Base-by-base conservation (phyloP, 805 yeast genomes). In the Teunomyces aglyptinius region DNA sequence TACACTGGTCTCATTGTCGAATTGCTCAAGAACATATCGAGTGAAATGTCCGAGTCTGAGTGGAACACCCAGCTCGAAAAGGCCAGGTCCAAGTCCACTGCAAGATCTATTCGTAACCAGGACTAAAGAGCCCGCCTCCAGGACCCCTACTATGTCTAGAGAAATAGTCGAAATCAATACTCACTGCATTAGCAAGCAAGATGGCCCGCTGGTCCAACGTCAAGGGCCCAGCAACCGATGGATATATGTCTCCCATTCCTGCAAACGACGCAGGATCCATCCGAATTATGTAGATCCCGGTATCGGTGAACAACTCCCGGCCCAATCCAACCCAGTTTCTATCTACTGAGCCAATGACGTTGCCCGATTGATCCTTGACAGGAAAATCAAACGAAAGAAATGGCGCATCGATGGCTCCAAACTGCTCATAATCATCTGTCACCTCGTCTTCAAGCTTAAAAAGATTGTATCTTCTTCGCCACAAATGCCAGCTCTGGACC, bases 261-360 rank as follows among this genome's bases (percentile, higher is more conserved):
- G 72, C 76, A 53, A 85, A 84, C 52, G 87, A 75, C 18, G 73
- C 73, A 1, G 86, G 85, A 57, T 88, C 96, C 87, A 90, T 86
- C 49, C 96, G 69, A 24, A 92, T 68, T 26, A 91, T 81, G 63
- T 94, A 92, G 1, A 89, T 91, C 51, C 98, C 98, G 0, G 97
- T 87, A 65, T 94, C 98, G 0, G 98, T 91, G 59, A 92, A 85
- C 58, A 91, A 67, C 61, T 94, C 99, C 58, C 97, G 77, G 2
- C 95, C 96, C 35, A 94, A 68, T 0, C 99, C 99, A 5, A 87
- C 96, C 94, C 96, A 94, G 64, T 90, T 90, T 57, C 98, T 77
- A 63, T 89, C 94, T 1, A 94, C 92, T 1, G 86, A 74, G 0
- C 86, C 96, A 46, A 86, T 68, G 0, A 86, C 78, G 12, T 74